phyloP scores from a whole-genome alignment of 2,329 filamentous ascomycete genomes.

The Cladorrhinum sp. region DNA sequence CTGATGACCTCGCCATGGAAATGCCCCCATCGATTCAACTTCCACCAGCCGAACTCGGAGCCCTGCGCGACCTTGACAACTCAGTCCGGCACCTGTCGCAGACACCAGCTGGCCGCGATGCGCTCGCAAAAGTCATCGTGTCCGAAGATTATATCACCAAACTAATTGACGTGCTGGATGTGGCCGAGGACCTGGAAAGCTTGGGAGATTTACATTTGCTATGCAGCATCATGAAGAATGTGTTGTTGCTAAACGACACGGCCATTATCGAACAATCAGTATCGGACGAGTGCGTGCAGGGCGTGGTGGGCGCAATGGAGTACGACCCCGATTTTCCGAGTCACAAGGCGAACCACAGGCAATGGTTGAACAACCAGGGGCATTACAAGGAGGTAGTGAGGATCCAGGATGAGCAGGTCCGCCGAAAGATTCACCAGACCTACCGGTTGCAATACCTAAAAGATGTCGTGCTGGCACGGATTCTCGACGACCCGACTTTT shows the following conservation, averaged over 20 bases:
- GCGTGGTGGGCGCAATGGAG: slow-evolving; percentile 92
- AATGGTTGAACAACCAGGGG: slow-evolving; percentile 83
- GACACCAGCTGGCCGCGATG: slow-evolving; percentile 74
- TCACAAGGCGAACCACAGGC: slow-evolving; percentile 95
- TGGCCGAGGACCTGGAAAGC: slow-evolving; percentile 89
- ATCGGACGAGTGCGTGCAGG: slow-evolving; percentile 81
- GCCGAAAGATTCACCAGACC: slow-evolving; percentile 91
- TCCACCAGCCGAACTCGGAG: slow-evolving; percentile 75
- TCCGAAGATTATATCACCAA: slow-evolving; percentile 83
- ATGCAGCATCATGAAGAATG: slow-evolving; percentile 96
- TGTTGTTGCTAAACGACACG: slow-evolving; percentile 92
- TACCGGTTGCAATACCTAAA: slow-evolving; percentile 96
- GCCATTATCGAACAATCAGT: slow-evolving; percentile 92
- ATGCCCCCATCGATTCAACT: slow-evolving; percentile 67
- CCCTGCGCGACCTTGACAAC: slow-evolving; percentile 79
- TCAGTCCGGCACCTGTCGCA: slow-evolving; percentile 76
- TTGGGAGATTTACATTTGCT: slow-evolving; percentile 81
- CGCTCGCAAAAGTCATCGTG: slow-evolving; percentile 82
- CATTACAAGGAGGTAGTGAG: slow-evolving; percentile 95
- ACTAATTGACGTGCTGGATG: slow-evolving; percentile 78
- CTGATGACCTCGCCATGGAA: slow-evolving; percentile 80
- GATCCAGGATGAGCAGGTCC: slow-evolving; percentile 78
- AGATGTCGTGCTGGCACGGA: slow-evolving; percentile 94
- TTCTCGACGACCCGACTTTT: slow-evolving; percentile 96
- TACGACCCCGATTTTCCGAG: slow-evolving; percentile 98